phyloP scores from a whole-genome alignment of 495 filamentous ascomycete species.

The Immersiella caudata region DNA sequence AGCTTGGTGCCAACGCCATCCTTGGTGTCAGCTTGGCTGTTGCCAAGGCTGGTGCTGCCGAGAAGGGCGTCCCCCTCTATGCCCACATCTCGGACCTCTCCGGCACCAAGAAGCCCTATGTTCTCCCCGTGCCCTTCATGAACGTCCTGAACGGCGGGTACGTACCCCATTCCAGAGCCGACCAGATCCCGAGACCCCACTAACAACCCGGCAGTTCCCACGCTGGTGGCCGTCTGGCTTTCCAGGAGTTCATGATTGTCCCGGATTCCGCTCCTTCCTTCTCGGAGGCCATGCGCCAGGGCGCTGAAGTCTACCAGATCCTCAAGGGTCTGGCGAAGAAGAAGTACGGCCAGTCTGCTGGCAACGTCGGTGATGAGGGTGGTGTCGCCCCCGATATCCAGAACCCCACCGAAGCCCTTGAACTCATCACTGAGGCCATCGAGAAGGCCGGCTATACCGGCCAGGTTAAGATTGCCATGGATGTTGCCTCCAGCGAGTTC shows the following conservation, averaged over 20 bases:
- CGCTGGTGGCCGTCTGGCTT: constrained; percentile 96
- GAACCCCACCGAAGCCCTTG: constrained; percentile 92
- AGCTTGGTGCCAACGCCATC: constrained; percentile 98
- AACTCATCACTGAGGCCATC: constrained; percentile 94
- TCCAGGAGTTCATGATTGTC: constrained; percentile 99
- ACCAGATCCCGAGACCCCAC: constrained; percentile 10
- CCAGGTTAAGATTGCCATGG: constrained; percentile 96
- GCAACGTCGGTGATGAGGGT: constrained; percentile 99
- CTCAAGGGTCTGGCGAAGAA: constrained; percentile 98
- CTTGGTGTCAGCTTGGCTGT: constrained; percentile 94
- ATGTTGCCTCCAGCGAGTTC: constrained; percentile 98
- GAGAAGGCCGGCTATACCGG: constrained; percentile 94
- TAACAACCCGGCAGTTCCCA: constrained; percentile 67
- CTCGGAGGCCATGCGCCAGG: constrained; percentile 93
- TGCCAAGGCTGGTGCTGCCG: constrained; percentile 96
- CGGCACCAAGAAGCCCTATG: constrained; percentile 99
- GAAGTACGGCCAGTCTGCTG: constrained; percentile 98
- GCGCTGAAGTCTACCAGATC: constrained; percentile 96
- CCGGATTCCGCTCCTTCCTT: constrained; percentile 82
- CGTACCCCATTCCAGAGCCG: constrained; percentile 20
- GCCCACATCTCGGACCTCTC: constrained; percentile 98
- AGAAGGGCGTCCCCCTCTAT: constrained; percentile 97
- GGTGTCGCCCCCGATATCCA: constrained; percentile 99
- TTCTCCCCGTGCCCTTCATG: constrained; percentile 98
- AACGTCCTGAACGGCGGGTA: constrained; percentile 98